phyloP scores from a whole-genome alignment of 1,139 yeast genomes.

The Suhomyces choctaworum region DNA sequence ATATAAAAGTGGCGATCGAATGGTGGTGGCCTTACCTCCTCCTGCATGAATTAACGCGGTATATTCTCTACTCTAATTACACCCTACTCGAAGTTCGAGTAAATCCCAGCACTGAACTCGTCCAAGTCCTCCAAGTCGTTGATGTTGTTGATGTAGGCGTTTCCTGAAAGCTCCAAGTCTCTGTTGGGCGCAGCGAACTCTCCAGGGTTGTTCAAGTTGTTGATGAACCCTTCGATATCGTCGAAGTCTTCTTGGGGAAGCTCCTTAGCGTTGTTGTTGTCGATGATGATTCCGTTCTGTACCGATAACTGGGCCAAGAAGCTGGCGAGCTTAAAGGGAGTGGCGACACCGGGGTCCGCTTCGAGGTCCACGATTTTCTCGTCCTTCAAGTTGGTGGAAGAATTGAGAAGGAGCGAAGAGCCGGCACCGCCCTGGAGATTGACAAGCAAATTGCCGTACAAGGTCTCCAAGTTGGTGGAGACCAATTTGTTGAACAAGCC shows the following conservation, averaged over 20 bases:
- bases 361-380: conserved; percentile 22
- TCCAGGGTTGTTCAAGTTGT: conserved; percentile 12
- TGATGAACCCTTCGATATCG: conserved; percentile 34
- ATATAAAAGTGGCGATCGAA: no score
- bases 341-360: conserved; percentile 20
- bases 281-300: conserved; percentile 60
- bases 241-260: conserved; percentile 46
- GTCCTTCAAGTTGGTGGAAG: conserved; percentile 13
- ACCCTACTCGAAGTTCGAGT: conserved; percentile 68
- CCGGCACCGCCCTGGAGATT: conserved; percentile 11
- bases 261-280: conserved; percentile 37
- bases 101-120: conserved; percentile 87
- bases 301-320: conserved; percentile 66
- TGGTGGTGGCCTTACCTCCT: no score
- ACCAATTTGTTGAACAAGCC: conserved; percentile 34
- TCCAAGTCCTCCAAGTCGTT: conserved; percentile 68
- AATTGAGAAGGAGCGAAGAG: conserved; percentile 10
- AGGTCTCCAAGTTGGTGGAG: conserved; percentile 29
- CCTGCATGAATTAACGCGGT: no score
- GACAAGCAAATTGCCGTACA: conserved; percentile 28
- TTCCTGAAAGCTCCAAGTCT: conserved; percentile 31
- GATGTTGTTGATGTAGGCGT: conserved; percentile 43
- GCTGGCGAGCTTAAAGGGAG: conserved; percentile 61
- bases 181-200: conserved; percentile 8
- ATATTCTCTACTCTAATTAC: not conserved